Evolutionary conservation across 2,329 filamentous ascomycete genomes (phyloP).

Genomic region (Lachnellula subtilissima): DNA sequence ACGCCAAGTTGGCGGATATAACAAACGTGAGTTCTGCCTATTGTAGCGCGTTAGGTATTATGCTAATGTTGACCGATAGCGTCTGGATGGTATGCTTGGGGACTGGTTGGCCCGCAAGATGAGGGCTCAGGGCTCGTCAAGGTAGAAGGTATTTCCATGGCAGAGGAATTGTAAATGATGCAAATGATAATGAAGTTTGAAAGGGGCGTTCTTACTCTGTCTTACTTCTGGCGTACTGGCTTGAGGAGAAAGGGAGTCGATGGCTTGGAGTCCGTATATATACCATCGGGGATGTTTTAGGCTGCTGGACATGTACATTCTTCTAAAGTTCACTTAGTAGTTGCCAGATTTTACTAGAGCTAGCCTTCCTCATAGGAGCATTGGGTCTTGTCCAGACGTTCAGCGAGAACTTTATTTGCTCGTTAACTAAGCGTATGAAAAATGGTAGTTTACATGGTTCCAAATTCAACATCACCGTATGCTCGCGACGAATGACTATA

Average conservation of each 20-base stretch:
- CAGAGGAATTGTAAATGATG: constrained; percentile 24
- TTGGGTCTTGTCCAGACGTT: background rate
- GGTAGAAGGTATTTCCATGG: constrained; percentile 13
- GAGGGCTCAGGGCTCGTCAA: constrained; percentile 36
- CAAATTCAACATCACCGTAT: background rate
- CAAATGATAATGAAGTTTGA: constrained; percentile 22
- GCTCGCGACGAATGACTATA: too few relatives aligned
- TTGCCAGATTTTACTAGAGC: background rate
- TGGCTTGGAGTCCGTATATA: constrained; percentile 6
- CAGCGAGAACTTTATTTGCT: constrained; percentile 2
- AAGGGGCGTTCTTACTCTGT: constrained; percentile 10
- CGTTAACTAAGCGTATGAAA: background rate
- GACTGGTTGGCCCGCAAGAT: constrained; percentile 73
- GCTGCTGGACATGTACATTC: background rate
- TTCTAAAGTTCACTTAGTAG: background rate
- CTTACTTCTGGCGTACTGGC: constrained; percentile 11
- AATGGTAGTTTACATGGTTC: background rate
- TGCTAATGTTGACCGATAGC: constrained; percentile 38
- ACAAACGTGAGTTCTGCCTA: constrained; percentile 55
- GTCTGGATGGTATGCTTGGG: constrained; percentile 82
- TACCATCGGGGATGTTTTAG: constrained; percentile 22
- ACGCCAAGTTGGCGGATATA: constrained; percentile 79
- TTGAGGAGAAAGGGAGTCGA: constrained; percentile 9
- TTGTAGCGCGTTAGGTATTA: background rate
- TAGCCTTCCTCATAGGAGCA: background rate